Base-by-base conservation (phyloP, 768 basidiomycete species). In the Daedaleopsis nitida region DNA sequence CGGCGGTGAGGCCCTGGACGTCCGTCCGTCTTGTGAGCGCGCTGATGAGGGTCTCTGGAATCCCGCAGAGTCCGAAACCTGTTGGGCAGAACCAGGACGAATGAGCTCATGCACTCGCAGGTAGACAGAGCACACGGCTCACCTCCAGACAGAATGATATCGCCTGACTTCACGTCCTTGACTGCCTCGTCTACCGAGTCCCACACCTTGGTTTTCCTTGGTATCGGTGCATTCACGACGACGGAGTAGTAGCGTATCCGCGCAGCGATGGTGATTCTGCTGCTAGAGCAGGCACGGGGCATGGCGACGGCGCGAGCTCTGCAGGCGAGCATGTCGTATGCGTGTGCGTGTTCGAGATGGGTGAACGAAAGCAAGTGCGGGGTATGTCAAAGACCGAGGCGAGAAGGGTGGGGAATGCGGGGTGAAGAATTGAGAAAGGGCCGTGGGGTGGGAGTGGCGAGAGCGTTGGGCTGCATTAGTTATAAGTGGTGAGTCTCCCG, bases 51-150 rank as follows among this genome's bases (percentile, higher is more conserved):
- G 94, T 93, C 73, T 95, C 94, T 85, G 93, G 92, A 50, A 93
- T 88, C 48, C 94, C 94, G 65, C 90, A 91, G 47, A 91, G 78
- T 53, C 94, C 94, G 68, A 96, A 96, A 38, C 93, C 92, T 92
- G 70, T 17, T 19, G 17, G 17, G 9, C 4, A 43, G 24, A 34
- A 54, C n/a, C 23, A 24, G 13, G 11, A 49, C 21, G 19, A 12
- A 42, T 49, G 11, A 23, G 13, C 12, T 12, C 13, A 24, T 12
- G n/a, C 14, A 5, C 23, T 17, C 19, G 39, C 37, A 54, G 17
- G 43, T 44, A 39, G 32, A n/a, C 10, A 38, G 21, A 23, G 23
- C 7, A 34, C 7, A 34, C 1, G 21, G 65, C 86, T 64, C 63
- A 92, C 93, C 93, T 80, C 88, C 92, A 60, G 87, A 87, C 34